Evolutionary conservation across 352 stramenopile species (phyloP).

Genomic region (Pythium vanterpoolii): DNA sequence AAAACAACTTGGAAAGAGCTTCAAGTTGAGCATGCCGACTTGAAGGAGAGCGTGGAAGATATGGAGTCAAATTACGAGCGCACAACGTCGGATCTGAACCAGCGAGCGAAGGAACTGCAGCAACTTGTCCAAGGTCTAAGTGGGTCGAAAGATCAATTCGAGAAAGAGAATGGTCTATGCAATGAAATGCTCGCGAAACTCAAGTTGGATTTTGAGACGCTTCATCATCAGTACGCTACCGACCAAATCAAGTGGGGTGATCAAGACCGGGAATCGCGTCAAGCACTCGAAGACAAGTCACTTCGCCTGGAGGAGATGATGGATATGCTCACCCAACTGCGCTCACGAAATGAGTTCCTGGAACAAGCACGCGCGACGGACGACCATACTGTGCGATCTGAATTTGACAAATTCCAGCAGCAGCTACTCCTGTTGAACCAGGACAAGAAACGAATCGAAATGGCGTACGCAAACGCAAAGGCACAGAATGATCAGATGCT

Average conservation of each 20-base stretch:
- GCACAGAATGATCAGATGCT: slow-evolving; percentile 30
- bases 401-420: slow-evolving; percentile 41
- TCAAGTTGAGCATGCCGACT: slow-evolving; percentile 46
- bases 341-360: slow-evolving; percentile 42
- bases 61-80: slow-evolving; percentile 31
- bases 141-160: slow-evolving; percentile 9
- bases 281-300: slow-evolving; percentile 45
- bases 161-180: slow-evolving; percentile 20
- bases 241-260: slow-evolving; percentile 36
- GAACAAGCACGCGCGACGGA: slow-evolving; percentile 45
- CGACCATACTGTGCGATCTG: slow-evolving; percentile 29
- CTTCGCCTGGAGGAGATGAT: slow-evolving; percentile 61
- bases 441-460: slow-evolving; percentile 41
- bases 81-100: slow-evolving; percentile 39
- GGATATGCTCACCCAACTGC: slow-evolving; percentile 53
- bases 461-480: slow-evolving; percentile 22
- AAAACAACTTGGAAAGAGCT: slow-evolving; percentile 42
- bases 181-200: slow-evolving; percentile 18
- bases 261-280: slow-evolving; percentile 28
- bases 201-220: slow-evolving; percentile 26
- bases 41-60: slow-evolving; percentile 56
- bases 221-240: slow-evolving; percentile 16
- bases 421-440: slow-evolving; percentile 29
- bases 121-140: slow-evolving; percentile 21
- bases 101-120: slow-evolving; percentile 31